These are phyloP conservation scores for Lagenaria siceraria DNA, from an alignment of 306 rosid species.

Conservation along the genomic window DNA sequence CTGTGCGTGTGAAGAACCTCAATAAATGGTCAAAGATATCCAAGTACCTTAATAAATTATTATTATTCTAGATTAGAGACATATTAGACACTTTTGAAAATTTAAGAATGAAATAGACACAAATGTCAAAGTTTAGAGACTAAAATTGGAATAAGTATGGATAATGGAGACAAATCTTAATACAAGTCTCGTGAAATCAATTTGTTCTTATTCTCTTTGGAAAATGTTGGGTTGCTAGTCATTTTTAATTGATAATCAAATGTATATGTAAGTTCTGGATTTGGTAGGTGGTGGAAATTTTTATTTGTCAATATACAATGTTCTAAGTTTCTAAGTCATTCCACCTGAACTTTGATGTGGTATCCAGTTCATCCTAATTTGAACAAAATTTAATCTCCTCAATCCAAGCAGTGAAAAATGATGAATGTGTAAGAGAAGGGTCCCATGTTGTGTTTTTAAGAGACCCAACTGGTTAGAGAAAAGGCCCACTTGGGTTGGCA, in stretches of 20 bases:
- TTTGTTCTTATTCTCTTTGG: not conserved
- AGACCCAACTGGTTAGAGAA: conserved; percentile 4
- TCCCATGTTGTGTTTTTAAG: not conserved
- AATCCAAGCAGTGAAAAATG: not conserved
- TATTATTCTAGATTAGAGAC: no score
- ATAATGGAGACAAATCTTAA: not conserved
- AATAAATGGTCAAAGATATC: not conserved
- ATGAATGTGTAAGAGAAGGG: not conserved
- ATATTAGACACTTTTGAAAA: no score
- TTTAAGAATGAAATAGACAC: no score
- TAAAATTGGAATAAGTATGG: no score
- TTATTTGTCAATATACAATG: not conserved
- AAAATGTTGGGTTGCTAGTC: not conserved
- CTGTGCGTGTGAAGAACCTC: not conserved
- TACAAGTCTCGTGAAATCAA: not conserved
- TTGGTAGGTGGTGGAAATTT: not conserved
- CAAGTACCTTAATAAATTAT: not conserved
- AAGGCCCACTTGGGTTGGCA: conserved; percentile 29
- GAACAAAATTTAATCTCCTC: not conserved
- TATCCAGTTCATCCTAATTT: not conserved
- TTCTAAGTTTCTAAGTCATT: not conserved
- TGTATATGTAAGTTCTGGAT: not conserved
- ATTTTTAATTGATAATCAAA: not conserved
- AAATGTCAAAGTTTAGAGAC: no score
- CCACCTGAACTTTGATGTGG: not conserved